Percentiles rank a stretch among this genome's conserved stretches.
These are phyloP conservation scores for Hypsizygus marmoreus DNA, from an alignment of 768 basidiomycete species.

Conservation along the genomic window DNA sequence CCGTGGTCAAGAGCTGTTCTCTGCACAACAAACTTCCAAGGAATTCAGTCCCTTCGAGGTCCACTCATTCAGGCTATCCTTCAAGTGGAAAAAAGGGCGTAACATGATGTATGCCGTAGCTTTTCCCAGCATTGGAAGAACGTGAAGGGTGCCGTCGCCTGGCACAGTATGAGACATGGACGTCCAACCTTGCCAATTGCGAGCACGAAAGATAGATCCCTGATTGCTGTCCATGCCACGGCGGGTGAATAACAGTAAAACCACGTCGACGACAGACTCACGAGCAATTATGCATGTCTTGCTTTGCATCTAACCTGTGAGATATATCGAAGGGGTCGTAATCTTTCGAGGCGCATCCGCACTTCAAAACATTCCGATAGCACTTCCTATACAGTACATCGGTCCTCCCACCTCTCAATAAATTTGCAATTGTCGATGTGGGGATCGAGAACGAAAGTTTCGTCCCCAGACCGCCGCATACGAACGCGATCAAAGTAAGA, in stretches of 20 bases:
- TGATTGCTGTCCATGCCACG: conserved; percentile 40
- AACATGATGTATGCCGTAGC: conserved; percentile 63
- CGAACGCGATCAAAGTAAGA: conserved; percentile 78
- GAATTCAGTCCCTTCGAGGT: conserved; percentile 52
- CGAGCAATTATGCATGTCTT: conserved; percentile 65
- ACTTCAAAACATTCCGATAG: conserved; percentile 44
- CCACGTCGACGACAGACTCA: too few species aligned
- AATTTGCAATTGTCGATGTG: conserved; percentile 57
- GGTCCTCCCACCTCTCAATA: conserved; percentile 60
- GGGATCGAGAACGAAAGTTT: conserved; percentile 65
- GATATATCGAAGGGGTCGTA: conserved; percentile 54
- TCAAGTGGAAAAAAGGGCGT: conserved; percentile 64
- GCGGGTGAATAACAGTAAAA: conserved; percentile 14
- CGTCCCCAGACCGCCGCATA: conserved; percentile 72
- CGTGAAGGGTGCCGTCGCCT: conserved; percentile 61
- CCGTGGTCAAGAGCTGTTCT: conserved; percentile 54
- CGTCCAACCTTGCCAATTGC: conserved; percentile 65
- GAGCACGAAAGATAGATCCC: conserved; percentile 56
- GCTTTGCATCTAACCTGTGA: conserved; percentile 49
- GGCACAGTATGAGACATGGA: conserved; percentile 55
- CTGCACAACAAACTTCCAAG: conserved; percentile 56
- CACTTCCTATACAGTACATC: conserved; percentile 38
- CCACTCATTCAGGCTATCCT: conserved; percentile 51
- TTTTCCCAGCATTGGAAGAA: conserved; percentile 60
- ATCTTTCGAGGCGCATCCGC: conserved; percentile 46